phyloP scores from a whole-genome alignment of 345 rosid genomes.

The Anastatica hierochuntica region DNA sequence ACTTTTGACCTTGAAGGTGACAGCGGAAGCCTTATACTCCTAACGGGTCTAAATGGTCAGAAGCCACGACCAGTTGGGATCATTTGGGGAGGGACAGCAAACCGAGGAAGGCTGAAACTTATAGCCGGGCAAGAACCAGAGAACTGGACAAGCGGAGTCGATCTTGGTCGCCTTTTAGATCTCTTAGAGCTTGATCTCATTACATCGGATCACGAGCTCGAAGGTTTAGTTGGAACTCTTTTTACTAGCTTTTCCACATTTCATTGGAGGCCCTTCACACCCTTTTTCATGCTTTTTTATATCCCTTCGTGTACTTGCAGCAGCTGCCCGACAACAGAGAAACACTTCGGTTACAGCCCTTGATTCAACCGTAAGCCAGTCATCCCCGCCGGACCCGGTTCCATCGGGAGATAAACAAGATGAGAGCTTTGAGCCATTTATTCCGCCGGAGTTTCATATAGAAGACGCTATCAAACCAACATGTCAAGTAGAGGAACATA shows the following conservation, averaged over 20 bases:
- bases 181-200: constrained; percentile 70
- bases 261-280: too few relatives aligned
- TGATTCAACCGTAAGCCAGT: constrained; percentile 62
- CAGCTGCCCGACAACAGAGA: constrained; percentile 59
- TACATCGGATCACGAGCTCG: constrained; percentile 49
- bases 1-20: constrained; percentile 83
- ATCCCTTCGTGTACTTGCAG: too few relatives aligned
- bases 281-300: not conserved
- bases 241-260: not conserved
- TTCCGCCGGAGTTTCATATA: constrained; percentile 34
- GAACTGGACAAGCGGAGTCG: constrained; percentile 82
- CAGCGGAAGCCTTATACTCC: constrained; percentile 65
- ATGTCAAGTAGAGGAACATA: constrained; percentile 43
- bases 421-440: constrained; percentile 45
- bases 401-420: constrained; percentile 38
- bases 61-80: constrained; percentile 71
- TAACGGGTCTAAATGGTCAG: constrained; percentile 40
- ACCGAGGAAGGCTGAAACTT: constrained; percentile 61
- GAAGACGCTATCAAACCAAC: constrained; percentile 35
- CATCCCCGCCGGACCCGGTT: constrained; percentile 46
- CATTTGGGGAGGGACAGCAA: constrained; percentile 85
- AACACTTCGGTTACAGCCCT: constrained; percentile 53
- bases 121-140: constrained; percentile 68
- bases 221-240: constrained; percentile 30
- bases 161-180: constrained; percentile 75